These are phyloP conservation scores for Hypoxylon subgilvum DNA, from an alignment of 495 filamentous ascomycete genomes.

Conservation along the genomic window DNA sequence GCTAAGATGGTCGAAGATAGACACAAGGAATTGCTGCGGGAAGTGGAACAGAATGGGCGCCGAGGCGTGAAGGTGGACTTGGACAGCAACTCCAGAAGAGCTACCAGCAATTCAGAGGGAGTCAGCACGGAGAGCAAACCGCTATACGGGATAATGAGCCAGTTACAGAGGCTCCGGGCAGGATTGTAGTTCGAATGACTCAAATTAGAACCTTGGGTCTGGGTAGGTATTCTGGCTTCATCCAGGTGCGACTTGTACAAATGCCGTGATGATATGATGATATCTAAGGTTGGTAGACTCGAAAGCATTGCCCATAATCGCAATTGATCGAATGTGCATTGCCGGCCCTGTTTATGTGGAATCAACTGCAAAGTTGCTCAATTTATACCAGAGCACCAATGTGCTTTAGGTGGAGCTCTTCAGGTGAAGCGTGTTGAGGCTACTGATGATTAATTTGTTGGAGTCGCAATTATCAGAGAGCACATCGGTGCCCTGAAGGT, in stretches of 20 bases:
- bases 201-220: too few species aligned
- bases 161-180: constrained; percentile 77
- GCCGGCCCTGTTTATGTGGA: too few species aligned
- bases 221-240: neutral
- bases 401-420: constrained; percentile 16
- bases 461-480: neutral
- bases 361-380: neutral
- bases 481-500: constrained; percentile 7
- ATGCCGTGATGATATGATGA: too few species aligned
- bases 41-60: constrained; percentile 50
- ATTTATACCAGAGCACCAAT: constrained; percentile 10
- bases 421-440: neutral
- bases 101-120: constrained; percentile 35
- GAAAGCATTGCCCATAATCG: too few species aligned
- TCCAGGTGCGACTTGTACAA: neutral
- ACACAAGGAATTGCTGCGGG: constrained; percentile 60
- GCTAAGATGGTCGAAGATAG: constrained; percentile 66
- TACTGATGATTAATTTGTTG: constrained; percentile 3
- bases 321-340: too few species aligned
- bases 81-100: constrained; percentile 37
- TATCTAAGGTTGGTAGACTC: too few species aligned
- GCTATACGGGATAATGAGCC: constrained; percentile 76
- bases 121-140: constrained; percentile 44
- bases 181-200: constrained; percentile 62
- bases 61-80: constrained; percentile 37